Evolutionary conservation across 164 flowering plant species (phyloP).

Genomic region (Aristolochia californica): DNA sequence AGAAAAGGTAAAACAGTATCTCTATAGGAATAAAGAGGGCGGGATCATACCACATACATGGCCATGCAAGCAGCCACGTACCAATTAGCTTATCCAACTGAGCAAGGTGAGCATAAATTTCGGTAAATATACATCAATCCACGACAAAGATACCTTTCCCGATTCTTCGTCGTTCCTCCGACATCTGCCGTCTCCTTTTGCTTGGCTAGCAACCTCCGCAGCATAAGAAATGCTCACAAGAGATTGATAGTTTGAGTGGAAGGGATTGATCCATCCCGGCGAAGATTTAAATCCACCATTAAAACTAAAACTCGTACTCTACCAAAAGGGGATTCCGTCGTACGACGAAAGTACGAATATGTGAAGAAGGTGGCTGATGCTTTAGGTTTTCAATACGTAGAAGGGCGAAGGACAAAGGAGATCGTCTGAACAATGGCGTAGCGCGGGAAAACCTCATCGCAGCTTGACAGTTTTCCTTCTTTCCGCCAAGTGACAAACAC

Average conservation of each 20-base stretch:
- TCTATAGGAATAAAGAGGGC: background rate
- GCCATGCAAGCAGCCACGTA: conserved; percentile 97
- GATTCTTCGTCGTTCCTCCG: conserved; percentile 6
- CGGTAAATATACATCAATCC: conserved; percentile 80
- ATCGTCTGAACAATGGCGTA: conserved; percentile 20
- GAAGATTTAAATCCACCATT: background rate
- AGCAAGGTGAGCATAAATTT: conserved; percentile 66
- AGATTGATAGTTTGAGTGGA: background rate
- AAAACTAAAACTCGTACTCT: background rate
- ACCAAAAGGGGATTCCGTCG: conserved; percentile 1
- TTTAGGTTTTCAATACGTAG: conserved; percentile 2
- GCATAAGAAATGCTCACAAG: conserved; percentile 11
- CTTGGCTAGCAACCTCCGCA: conserved; percentile 3
- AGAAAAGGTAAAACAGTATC: background rate
- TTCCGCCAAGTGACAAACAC: no score
- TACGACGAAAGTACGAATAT: background rate
- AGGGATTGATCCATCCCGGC: background rate
- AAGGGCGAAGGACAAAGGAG: conserved; percentile 9
- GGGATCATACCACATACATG: conserved; percentile 78
- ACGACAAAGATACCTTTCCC: conserved; percentile 19
- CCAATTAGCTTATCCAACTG: conserved; percentile 94
- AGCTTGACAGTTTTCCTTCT: conserved; percentile 13
- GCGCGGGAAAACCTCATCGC: conserved; percentile 22
- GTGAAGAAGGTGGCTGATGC: background rate
- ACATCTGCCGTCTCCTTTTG: conserved; percentile 6